Evolutionary conservation across 2,329 filamentous ascomycete species (phyloP).

Genomic region (Colletotrichum caudatum): DNA sequence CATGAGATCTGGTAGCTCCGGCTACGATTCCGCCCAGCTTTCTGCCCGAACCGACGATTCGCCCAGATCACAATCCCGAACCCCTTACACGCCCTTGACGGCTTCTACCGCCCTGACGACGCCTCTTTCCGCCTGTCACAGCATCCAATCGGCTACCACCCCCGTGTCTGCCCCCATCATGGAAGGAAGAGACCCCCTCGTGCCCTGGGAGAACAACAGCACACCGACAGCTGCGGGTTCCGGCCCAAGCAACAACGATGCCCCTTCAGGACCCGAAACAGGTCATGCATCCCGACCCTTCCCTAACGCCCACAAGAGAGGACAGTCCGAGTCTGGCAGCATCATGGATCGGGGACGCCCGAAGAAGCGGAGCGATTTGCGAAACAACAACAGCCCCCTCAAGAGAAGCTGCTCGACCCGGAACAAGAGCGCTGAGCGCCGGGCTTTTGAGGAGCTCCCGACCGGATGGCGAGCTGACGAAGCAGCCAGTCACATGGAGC

Average conservation of each 20-base stretch:
- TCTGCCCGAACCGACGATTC: slow-evolving; percentile 61
- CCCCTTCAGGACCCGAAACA: slow-evolving; percentile 48
- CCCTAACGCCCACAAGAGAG: slow-evolving; percentile 60
- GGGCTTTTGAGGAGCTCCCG: slow-evolving; percentile 72
- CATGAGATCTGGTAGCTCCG: slow-evolving; percentile 59
- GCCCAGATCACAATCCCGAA: slow-evolving; percentile 54
- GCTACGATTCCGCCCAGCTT: slow-evolving; percentile 55
- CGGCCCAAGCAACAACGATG: slow-evolving; percentile 48
- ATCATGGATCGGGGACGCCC: slow-evolving; percentile 74
- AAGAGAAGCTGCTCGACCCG: slow-evolving; percentile 53
- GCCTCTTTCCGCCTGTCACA: slow-evolving; percentile 57
- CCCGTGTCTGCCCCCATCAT: slow-evolving; percentile 62
- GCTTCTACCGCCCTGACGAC: slow-evolving; percentile 56
- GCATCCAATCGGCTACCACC: slow-evolving; percentile 43
- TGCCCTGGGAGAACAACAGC: slow-evolving; percentile 56
- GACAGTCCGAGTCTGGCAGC: slow-evolving; percentile 68
- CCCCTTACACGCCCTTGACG: slow-evolving; percentile 60
- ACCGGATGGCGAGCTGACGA: slow-evolving; percentile 67
- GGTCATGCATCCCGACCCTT: slow-evolving; percentile 47
- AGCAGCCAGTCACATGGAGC: slow-evolving; percentile 61
- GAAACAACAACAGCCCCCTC: slow-evolving; percentile 52
- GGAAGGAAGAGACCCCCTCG: slow-evolving; percentile 59
- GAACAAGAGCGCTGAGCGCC: slow-evolving; percentile 62
- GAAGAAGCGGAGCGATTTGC: slow-evolving; percentile 63
- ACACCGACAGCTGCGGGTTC: slow-evolving; percentile 46